Evolutionary conservation across 441 rosid genomes (phyloP), one percentile per base, ranked within the genome.

Genomic region (Bruguiera hainesii): DNA sequence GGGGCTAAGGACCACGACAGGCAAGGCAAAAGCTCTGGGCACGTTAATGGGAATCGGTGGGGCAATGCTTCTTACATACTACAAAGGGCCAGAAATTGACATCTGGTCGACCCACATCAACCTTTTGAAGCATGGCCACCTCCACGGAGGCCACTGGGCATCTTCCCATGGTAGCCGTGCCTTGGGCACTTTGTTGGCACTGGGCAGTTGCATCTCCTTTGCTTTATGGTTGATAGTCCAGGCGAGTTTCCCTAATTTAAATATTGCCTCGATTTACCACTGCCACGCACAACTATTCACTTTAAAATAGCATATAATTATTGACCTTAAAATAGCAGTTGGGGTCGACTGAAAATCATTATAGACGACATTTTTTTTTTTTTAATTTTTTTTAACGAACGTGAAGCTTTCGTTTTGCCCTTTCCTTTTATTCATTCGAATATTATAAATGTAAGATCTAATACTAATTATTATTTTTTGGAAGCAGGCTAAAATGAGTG

Each of bases 61-160:
- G 29, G 84, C 82, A 18, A 72, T 80, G 81, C 37, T 77, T 8
- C 71, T 77, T 0, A 75, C 79, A 1, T 80, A 77, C 56, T 80
- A 71, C 62, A 71, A 73, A 39, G 84, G 84, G 3, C 20, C 51
- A 26, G 57, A 75, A 23, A 28, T 81, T 37, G 16, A 63, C 25
- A 58, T 74, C 0, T 74, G 73, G 74, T 60, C 66, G 21, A 55
- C 72, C 0, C 55, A 66, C 18, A 0, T 71, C 26, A 25, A 74
- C 61, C 68, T 80, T n/a, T 25, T 71, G 75, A 65, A 63, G 21
- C 58, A 65, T n/a, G n/a, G 55, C n/a, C 15, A 35, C 11, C 50
- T 18, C 2, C 50, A 7, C 0, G 51, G 66, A 59, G 50, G 49
- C 18, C 70, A 65, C 10, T 39, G 26, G 60, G 26, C 63, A 31